Percentiles rank a stretch among this genome's conserved stretches.
phyloP scores from a whole-genome alignment of 495 filamentous ascomycete species.

The Elaphomyces granulatus region DNA sequence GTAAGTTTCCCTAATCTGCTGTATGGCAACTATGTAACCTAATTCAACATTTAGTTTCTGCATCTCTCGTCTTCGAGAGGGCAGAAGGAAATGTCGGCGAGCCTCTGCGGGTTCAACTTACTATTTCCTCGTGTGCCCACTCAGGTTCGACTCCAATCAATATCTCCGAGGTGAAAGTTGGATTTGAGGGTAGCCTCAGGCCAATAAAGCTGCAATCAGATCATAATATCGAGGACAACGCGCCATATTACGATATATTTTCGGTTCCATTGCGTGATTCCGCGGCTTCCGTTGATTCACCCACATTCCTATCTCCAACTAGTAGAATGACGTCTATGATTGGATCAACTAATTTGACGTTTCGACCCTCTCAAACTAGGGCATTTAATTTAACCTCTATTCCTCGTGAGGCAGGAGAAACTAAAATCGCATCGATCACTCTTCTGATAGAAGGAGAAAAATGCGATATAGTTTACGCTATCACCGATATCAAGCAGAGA shows the following conservation, averaged over 20 bases:
- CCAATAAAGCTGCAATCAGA: slow-evolving; percentile 34
- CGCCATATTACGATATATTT: slow-evolving; percentile 14
- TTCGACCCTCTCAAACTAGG: slow-evolving; percentile 52
- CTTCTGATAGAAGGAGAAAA: slow-evolving; percentile 45
- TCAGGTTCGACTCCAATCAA: slow-evolving; percentile 44
- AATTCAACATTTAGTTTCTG: slow-evolving; percentile 35
- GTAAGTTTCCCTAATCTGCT: slow-evolving; percentile 26
- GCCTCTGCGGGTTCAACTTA: slow-evolving; percentile 53
- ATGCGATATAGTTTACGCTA: slow-evolving; percentile 54
- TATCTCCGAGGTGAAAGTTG: slow-evolving; percentile 48
- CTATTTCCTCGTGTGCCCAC: slow-evolving; percentile 56
- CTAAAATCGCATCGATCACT: slow-evolving; percentile 47
- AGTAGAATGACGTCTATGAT: slow-evolving; percentile 25
- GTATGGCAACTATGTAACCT: background rate
- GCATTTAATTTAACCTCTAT: slow-evolving; percentile 57
- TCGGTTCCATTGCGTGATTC: slow-evolving; percentile 23
- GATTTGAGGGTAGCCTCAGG: slow-evolving; percentile 55
- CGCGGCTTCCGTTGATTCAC: slow-evolving; percentile 15
- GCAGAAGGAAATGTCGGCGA: slow-evolving; percentile 77
- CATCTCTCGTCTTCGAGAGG: slow-evolving; percentile 58
- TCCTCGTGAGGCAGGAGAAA: slow-evolving; percentile 68
- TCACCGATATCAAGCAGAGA: slow-evolving; percentile 33
- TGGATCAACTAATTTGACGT: slow-evolving; percentile 49
- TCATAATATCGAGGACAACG: slow-evolving; percentile 15
- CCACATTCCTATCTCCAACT: slow-evolving; percentile 27